phyloP scores from a whole-genome alignment of 2,329 filamentous ascomycete species.

The Alternaria incomplexa region DNA sequence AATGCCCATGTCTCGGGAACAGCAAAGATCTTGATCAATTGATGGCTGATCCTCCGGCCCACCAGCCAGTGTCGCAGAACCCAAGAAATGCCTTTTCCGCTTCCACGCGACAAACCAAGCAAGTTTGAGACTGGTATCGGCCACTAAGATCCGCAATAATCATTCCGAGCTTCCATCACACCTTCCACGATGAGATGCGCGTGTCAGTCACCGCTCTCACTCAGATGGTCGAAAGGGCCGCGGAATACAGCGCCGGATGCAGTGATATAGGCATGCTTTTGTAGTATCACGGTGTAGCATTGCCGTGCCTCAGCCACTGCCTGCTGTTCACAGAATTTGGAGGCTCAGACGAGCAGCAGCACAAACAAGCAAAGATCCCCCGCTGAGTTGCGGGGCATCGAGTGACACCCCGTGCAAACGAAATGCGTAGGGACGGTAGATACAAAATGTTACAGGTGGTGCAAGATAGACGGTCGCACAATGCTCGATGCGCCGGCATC shows the following conservation, averaged over 20 bases:
- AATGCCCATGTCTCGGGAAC: background rate
- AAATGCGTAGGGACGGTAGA: background rate
- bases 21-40: constrained; percentile 4
- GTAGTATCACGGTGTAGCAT: background rate
- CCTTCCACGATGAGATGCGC: constrained; percentile 18
- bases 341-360: background rate
- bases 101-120: constrained; percentile 46
- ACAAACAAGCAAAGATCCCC: background rate
- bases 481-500: constrained; percentile 18
- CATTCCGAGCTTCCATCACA: constrained; percentile 27
- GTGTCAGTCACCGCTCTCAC: constrained; percentile 23
- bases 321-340: background rate
- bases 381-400: background rate
- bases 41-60: constrained; percentile 6
- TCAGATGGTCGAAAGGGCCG: background rate
- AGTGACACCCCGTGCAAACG: constrained; percentile 2
- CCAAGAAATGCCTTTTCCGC: constrained; percentile 30
- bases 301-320: background rate
- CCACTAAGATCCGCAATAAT: constrained; percentile 17
- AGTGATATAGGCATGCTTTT: background rate
- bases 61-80: constrained; percentile 33
- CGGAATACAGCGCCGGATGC: background rate
- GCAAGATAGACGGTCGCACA: constrained; percentile 20
- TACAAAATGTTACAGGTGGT: constrained; percentile 14
- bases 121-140: constrained; percentile 15